phyloP scores from a whole-genome alignment of 768 basidiomycete species.

The Amanita polypyramis region DNA sequence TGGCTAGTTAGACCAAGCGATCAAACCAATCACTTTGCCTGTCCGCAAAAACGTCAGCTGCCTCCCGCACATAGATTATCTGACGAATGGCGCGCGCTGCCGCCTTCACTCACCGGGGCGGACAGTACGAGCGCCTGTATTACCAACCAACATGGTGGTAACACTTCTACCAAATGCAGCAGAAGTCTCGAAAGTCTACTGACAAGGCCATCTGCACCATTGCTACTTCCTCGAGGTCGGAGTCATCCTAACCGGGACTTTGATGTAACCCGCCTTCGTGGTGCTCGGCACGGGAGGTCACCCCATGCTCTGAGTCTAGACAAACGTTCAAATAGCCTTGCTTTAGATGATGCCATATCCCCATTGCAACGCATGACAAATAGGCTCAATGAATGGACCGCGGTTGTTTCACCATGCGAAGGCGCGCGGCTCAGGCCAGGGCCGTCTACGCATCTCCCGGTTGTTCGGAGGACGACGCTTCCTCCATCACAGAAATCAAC shows the following conservation, averaged over 20 bases:
- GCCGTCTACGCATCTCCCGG: neutral
- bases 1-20: slow-evolving; percentile 1
- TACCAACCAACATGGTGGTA: neutral
- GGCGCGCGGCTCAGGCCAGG: slow-evolving; percentile 5
- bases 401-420: neutral
- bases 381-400: neutral
- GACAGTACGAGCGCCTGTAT: neutral
- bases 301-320: neutral
- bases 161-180: neutral
- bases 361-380: slow-evolving; percentile 6
- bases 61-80: neutral
- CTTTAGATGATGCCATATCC: slow-evolving; percentile 2
- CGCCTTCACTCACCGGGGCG: neutral
- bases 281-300: neutral
- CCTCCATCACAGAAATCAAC: neutral
- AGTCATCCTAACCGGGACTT: neutral
- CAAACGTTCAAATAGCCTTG: slow-evolving; percentile 1
- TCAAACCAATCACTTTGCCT: neutral
- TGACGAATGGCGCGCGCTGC: neutral
- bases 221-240: neutral
- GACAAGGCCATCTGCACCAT: neutral
- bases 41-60: no score
- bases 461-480: neutral
- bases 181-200: neutral
- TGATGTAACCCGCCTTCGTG: neutral